A percentile compares a stretch with the other conserved stretches of the same genome.
Evolutionary conservation across 2,329 filamentous ascomycete species (phyloP).

Genomic region (Colletotrichum orchidophilum): DNA sequence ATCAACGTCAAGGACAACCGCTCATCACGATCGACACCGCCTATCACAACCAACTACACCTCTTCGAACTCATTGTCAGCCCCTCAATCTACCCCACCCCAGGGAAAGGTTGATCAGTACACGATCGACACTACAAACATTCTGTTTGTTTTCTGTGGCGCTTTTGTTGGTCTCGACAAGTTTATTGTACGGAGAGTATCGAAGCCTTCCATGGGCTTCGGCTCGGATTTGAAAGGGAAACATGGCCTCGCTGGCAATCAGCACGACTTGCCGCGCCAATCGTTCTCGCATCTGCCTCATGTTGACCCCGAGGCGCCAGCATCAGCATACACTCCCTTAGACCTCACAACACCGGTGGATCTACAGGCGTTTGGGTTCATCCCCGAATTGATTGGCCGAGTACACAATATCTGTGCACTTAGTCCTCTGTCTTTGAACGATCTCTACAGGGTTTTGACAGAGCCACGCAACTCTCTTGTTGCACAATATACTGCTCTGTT

Average conservation of each 20-base stretch:
- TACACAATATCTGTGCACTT: conserved; percentile 89
- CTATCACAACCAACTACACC: conserved; percentile 63
- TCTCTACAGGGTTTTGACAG: conserved; percentile 88
- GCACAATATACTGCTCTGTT: conserved; percentile 92
- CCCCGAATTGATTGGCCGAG: conserved; percentile 92
- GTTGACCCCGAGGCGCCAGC: conserved; percentile 48
- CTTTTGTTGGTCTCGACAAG: conserved; percentile 93
- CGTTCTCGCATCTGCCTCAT: conserved; percentile 66
- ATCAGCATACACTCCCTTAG: conserved; percentile 65
- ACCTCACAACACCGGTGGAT: conserved; percentile 79
- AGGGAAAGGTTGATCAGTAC: conserved; percentile 68
- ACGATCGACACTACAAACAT: conserved; percentile 95
- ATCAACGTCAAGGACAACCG: conserved; percentile 86
- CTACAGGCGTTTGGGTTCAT: conserved; percentile 91
- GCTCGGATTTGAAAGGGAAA: conserved; percentile 77
- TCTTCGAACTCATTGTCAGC: conserved; percentile 55
- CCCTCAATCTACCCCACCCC: conserved; percentile 55
- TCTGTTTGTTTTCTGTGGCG: conserved; percentile 95
- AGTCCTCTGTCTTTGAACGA: conserved; percentile 74
- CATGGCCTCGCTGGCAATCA: conserved; percentile 58
- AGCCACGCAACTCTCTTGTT: conserved; percentile 88
- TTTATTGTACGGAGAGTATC: conserved; percentile 87
- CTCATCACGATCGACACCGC: conserved; percentile 61
- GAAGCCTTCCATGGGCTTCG: conserved; percentile 88
- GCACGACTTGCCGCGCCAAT: conserved; percentile 72